Evolutionary conservation across 805 yeast genomes (phyloP).

Genomic region (Cyberlindnera mrakii): DNA sequence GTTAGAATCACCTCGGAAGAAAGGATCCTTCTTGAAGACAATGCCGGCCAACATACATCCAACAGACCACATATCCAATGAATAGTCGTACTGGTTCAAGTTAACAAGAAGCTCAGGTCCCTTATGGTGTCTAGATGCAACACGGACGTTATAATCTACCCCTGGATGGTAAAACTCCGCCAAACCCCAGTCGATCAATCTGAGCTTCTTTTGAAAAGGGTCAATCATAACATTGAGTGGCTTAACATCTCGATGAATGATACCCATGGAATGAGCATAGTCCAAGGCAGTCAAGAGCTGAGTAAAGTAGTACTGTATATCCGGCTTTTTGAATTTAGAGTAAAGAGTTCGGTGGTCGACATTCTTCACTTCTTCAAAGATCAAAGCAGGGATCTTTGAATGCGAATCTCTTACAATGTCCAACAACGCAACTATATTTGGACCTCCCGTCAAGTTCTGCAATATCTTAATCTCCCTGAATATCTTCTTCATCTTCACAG

Average conservation of each 20-base stretch:
- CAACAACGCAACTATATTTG: conserved; percentile 68
- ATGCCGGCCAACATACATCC: conserved; percentile 92
- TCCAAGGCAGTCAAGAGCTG: conserved; percentile 81
- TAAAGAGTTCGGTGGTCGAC: conserved; percentile 77
- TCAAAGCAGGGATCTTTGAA: conserved; percentile 77
- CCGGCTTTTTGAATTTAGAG: conserved; percentile 68
- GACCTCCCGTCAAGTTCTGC: conserved; percentile 80
- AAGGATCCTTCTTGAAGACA: conserved; percentile 85
- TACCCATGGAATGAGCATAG: conserved; percentile 89
- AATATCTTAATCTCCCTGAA: conserved; percentile 84
- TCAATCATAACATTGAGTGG: conserved; percentile 97
- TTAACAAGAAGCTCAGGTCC: conserved; percentile 90
- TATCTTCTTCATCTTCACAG: conserved; percentile 88
- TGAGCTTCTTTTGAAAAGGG: conserved; percentile 58
- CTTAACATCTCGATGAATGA: conserved; percentile 93
- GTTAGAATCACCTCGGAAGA: conserved; percentile 86
- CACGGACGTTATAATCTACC: conserved; percentile 86
- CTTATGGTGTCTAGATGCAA: conserved; percentile 87
- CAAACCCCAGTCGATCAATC: conserved; percentile 92
- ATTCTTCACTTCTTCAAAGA: conserved; percentile 81
- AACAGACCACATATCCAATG: conserved; percentile 88
- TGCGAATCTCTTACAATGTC: conserved; percentile 81
- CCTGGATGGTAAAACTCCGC: conserved; percentile 92
- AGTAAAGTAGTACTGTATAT: conserved; percentile 77
- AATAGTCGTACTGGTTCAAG: conserved; percentile 83